Conservation (phyloP, 768 basidiomycete species). For the Leccinum imitatum region DNA sequence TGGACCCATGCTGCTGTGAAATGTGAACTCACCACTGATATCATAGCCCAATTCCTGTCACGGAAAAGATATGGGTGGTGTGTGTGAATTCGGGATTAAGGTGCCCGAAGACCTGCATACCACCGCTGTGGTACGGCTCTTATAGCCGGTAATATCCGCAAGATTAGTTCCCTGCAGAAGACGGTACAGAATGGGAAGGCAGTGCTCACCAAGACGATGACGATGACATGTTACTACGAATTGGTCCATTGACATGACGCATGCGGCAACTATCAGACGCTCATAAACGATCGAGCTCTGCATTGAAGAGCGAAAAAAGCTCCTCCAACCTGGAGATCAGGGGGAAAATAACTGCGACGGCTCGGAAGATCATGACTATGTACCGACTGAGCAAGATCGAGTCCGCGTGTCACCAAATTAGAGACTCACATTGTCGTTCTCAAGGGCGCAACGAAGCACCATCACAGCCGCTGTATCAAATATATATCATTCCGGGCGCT, state of each 20-base stretch:
- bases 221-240: neutral
- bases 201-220: neutral
- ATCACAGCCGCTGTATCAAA: neutral
- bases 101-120: neutral
- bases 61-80: neutral
- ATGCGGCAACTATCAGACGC: neutral
- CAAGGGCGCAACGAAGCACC: neutral
- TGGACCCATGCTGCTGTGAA: neutral
- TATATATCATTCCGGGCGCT: neutral
- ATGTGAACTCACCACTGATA: neutral
- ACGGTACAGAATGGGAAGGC: too few relatives aligned
- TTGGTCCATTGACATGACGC: neutral
- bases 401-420: neutral
- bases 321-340: neutral
- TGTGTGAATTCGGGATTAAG: neutral
- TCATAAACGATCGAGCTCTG: neutral
- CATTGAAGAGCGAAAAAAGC: neutral
- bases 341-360: neutral
- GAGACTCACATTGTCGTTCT: neutral
- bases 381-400: neutral
- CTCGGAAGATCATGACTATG: neutral
- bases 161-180: neutral
- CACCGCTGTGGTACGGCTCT: neutral
- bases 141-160: neutral
- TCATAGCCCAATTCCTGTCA: neutral